A percentile compares a stretch with the other conserved stretches of the same genome.
These are phyloP conservation scores for Bromus sterilis DNA, from an alignment of 176 grass and related monocot species.

Conservation along the genomic window DNA sequence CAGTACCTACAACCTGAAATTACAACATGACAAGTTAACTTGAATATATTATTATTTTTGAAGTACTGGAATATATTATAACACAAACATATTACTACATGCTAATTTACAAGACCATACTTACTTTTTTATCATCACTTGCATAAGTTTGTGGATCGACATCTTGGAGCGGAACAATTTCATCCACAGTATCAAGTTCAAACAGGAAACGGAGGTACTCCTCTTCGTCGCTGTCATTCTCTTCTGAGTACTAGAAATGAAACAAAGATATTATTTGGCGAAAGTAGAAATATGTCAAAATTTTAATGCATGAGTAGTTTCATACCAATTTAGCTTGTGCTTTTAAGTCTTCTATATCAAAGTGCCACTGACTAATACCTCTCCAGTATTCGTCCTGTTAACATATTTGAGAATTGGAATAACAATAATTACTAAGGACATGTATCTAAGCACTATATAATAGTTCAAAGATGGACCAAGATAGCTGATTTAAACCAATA, in stretches of 20 bases:
- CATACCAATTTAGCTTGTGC: slow-evolving; percentile 65
- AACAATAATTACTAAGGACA: neutral
- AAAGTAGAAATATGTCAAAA: neutral
- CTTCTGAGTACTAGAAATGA: slow-evolving; percentile 45
- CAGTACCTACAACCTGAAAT: slow-evolving; percentile 7
- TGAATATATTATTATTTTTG: too few relatives aligned
- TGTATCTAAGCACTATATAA: neutral
- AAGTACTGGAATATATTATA: too few relatives aligned
- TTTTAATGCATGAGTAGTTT: neutral
- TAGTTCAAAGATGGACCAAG: neutral
- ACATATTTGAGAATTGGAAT: neutral
- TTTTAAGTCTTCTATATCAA: slow-evolving; percentile 80
- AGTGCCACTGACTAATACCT: slow-evolving; percentile 90
- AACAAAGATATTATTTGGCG: neutral
- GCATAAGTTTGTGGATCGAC: neutral
- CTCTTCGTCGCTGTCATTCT: slow-evolving; percentile 37
- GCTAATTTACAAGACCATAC: neutral
- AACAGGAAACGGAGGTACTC: slow-evolving; percentile 56
- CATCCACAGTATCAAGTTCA: slow-evolving; percentile 54
- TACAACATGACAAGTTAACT: neutral
- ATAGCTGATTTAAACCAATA: neutral
- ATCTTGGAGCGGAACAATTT: slow-evolving; percentile 23
- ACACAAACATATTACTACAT: neutral
- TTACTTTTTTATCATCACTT: slow-evolving; percentile 15
- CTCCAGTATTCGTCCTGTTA: slow-evolving; percentile 69